Evolutionary conservation across 192 early-diverging fungal species (phyloP).

Genomic region (Rhizoclosmatium sp.): DNA sequence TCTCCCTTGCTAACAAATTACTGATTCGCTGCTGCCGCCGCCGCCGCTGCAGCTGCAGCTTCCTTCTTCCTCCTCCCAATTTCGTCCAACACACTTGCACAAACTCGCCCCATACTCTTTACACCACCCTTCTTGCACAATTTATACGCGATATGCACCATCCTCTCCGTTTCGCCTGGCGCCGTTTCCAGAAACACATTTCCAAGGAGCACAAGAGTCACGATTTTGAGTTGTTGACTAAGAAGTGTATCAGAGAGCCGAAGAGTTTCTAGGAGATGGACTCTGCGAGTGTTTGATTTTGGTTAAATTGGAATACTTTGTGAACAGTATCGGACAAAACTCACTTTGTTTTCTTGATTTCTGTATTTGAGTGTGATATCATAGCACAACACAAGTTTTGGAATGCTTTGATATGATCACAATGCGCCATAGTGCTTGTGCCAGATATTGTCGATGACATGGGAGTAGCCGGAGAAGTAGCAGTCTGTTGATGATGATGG

Average conservation of each 20-base stretch:
- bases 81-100: conserved; percentile 26
- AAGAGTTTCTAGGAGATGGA: conserved; percentile 25
- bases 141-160: conserved; percentile 31
- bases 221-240: conserved; percentile 20
- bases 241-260: conserved; percentile 4
- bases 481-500: neutral
- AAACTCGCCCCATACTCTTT: conserved; percentile 22
- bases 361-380: neutral
- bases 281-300: conserved; percentile 5
- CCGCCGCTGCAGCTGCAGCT: neutral
- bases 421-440: conserved; percentile 3
- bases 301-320: neutral
- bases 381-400: conserved; percentile 17
- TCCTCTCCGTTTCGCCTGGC: conserved; percentile 26
- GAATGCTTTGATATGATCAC: conserved; percentile 26
- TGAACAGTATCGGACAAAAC: neutral
- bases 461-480: neutral
- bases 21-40: neutral
- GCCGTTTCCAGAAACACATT: conserved; percentile 36
- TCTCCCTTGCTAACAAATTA: too few relatives aligned
- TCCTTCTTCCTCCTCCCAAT: conserved; percentile 18
- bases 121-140: conserved; percentile 24
- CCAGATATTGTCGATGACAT: conserved; percentile 2
- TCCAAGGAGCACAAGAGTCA: conserved; percentile 18
- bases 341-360: conserved; percentile 37